These are phyloP conservation scores for Plantago elongata DNA, from an alignment of 257 asterid genomes.

Conservation along the genomic window DNA sequence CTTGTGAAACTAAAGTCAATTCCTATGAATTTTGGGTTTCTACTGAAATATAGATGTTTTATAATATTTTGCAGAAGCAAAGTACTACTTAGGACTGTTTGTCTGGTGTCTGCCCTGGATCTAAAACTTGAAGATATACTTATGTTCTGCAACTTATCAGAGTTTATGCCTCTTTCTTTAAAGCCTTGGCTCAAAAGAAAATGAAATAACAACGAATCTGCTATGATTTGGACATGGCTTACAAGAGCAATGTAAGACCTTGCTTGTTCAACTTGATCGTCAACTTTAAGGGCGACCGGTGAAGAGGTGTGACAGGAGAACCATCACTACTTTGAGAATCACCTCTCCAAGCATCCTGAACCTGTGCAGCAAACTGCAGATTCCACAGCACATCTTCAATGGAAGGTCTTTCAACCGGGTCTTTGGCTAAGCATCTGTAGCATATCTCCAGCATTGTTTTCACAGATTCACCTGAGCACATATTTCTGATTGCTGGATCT, in stretches of 20 bases:
- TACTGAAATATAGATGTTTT: too few relatives aligned
- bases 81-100: too few relatives aligned
- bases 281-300: conserved; percentile 34
- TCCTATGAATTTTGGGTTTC: too few relatives aligned
- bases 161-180: too few relatives aligned
- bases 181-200: too few relatives aligned
- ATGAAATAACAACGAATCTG: too few relatives aligned
- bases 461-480: conserved; percentile 61
- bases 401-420: conserved; percentile 71
- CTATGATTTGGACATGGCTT: too few relatives aligned
- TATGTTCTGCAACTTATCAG: too few relatives aligned
- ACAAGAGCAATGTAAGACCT: not conserved
- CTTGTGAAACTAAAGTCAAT: too few relatives aligned
- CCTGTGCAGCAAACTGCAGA: conserved; percentile 92
- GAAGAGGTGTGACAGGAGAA: conserved; percentile 69
- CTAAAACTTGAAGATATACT: too few relatives aligned
- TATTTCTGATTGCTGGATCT: conserved; percentile 41
- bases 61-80: too few relatives aligned
- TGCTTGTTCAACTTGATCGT: conserved; percentile 23
- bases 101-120: too few relatives aligned
- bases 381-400: conserved; percentile 89
- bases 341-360: conserved; percentile 57
- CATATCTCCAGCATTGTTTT: conserved; percentile 67
- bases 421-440: conserved; percentile 62
- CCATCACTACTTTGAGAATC: conserved; percentile 65